Evolutionary conservation across 108 stramenopile genomes (phyloP).

Genomic region (Skeletonema potamos): DNA sequence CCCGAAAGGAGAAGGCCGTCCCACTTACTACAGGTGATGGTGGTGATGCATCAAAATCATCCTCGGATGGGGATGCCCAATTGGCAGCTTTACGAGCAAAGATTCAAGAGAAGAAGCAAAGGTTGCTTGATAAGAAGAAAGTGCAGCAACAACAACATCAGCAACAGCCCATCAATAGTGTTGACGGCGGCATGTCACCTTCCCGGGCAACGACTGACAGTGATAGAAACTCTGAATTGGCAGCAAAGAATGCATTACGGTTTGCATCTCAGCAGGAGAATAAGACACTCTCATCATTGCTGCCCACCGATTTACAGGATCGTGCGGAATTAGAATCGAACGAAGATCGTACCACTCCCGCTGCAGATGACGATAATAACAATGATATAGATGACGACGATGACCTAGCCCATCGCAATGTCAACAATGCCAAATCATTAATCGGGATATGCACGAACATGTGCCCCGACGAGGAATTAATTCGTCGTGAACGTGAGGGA

Average conservation of each 20-base stretch:
- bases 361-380: not conserved
- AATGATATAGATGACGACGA: slow-evolving; percentile 19
- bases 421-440: slow-evolving; percentile 61
- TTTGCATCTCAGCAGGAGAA: slow-evolving; percentile 28
- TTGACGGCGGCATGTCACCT: not conserved
- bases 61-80: slow-evolving; percentile 29
- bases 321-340: not conserved
- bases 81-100: slow-evolving; percentile 34
- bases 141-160: slow-evolving; percentile 1
- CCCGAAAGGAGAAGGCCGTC: slow-evolving; percentile 22
- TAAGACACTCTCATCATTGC: slow-evolving; percentile 6
- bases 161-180: not conserved
- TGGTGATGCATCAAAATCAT: slow-evolving; percentile 1
- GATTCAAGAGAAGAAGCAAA: slow-evolving; percentile 43
- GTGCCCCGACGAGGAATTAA: slow-evolving; percentile 86
- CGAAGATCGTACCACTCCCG: slow-evolving; percentile 7
- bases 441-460: slow-evolving; percentile 74
- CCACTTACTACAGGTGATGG: not conserved
- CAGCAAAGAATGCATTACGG: slow-evolving; percentile 47
- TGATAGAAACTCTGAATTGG: slow-evolving; percentile 30
- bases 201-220: not conserved
- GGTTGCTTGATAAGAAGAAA: slow-evolving; percentile 24
- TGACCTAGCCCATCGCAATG: slow-evolving; percentile 15
- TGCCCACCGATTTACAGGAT: slow-evolving; percentile 45
- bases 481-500: slow-evolving; percentile 70